Percentiles rank a stretch among this genome's conserved stretches.
phyloP scores from a whole-genome alignment of 352 stramenopile genomes.

The Globisporangium barbulae region DNA sequence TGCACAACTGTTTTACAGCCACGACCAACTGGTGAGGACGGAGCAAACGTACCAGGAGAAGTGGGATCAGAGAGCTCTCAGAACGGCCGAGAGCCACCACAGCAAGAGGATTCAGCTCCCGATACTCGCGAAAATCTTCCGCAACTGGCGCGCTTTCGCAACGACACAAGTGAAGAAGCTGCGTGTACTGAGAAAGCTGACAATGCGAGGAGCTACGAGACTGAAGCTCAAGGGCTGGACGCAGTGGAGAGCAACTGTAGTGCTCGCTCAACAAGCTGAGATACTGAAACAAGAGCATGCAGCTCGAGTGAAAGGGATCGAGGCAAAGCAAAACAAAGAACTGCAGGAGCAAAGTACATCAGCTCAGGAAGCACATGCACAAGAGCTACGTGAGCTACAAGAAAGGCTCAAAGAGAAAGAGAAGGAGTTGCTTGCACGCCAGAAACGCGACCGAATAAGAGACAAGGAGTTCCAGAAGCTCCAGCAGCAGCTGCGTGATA shows the following conservation, averaged over 20 bases:
- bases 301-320: background rate
- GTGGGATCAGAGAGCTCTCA: background rate
- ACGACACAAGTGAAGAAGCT: background rate
- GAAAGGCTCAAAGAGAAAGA: slow-evolving; percentile 23
- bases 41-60: background rate
- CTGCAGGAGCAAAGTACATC: slow-evolving; percentile 5
- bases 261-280: background rate
- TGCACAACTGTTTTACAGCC: background rate
- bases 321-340: slow-evolving; percentile 1
- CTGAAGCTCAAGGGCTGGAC: slow-evolving; percentile 9
- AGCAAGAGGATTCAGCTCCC: background rate
- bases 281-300: background rate
- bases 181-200: slow-evolving; percentile 10
- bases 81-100: slow-evolving; percentile 6
- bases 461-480: slow-evolving; percentile 12
- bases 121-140: background rate
- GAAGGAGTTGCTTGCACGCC: slow-evolving; percentile 13
- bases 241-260: slow-evolving; percentile 5
- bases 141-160: slow-evolving; percentile 4
- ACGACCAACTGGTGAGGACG: background rate
- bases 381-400: slow-evolving; percentile 25
- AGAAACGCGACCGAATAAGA: background rate
- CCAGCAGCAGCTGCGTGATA: slow-evolving; percentile 14
- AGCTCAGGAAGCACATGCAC: slow-evolving; percentile 12
- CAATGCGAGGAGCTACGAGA: background rate